Percentiles rank a stretch among this genome's conserved stretches.
These are phyloP conservation scores for Gossypium turneri DNA, from an alignment of 345 rosid genomes.

Conservation along the genomic window DNA sequence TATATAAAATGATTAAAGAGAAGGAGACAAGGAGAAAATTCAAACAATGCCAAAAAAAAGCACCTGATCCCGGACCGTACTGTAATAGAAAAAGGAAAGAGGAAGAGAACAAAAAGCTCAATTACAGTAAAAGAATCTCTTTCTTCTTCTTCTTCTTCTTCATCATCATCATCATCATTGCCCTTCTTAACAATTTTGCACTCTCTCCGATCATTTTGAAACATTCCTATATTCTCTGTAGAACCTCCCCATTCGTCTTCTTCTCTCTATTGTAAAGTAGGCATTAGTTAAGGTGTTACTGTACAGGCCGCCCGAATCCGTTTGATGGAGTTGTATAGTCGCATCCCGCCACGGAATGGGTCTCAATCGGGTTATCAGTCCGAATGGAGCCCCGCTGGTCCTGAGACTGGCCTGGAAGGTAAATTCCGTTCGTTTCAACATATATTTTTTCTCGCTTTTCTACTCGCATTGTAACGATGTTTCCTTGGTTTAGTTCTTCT, in stretches of 20 bases:
- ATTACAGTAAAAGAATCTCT: slow-evolving; percentile 32
- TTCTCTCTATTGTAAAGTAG: slow-evolving; percentile 19
- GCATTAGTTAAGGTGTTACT: slow-evolving; percentile 21
- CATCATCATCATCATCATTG: not conserved
- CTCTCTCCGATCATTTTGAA: slow-evolving; percentile 16
- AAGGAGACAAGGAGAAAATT: not conserved
- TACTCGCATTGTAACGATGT: not conserved
- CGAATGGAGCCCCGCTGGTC: slow-evolving; percentile 56
- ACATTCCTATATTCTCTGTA: slow-evolving; percentile 16
- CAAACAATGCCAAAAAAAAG: slow-evolving; percentile 3
- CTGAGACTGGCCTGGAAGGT: slow-evolving; percentile 70
- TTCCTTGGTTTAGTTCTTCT: slow-evolving; percentile 14
- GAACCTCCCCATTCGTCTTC: slow-evolving; percentile 11
- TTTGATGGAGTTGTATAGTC: slow-evolving; percentile 72
- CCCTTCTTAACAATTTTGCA: not conserved
- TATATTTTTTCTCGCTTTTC: slow-evolving; percentile 5
- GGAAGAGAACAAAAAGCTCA: slow-evolving; percentile 20
- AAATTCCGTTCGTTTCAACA: slow-evolving; percentile 18
- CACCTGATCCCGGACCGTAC: slow-evolving; percentile 31
- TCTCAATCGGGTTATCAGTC: slow-evolving; percentile 52
- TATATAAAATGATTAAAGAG: too few relatives aligned
- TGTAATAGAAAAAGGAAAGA: slow-evolving; percentile 20
- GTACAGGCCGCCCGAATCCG: slow-evolving; percentile 34
- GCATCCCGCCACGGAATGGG: slow-evolving; percentile 46
- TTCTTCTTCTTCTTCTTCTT: not conserved